Percentiles rank a stretch among this genome's conserved stretches.
Conservation (phyloP, 1,284 basidiomycete species). For the Heterobasidion annosum region DNA sequence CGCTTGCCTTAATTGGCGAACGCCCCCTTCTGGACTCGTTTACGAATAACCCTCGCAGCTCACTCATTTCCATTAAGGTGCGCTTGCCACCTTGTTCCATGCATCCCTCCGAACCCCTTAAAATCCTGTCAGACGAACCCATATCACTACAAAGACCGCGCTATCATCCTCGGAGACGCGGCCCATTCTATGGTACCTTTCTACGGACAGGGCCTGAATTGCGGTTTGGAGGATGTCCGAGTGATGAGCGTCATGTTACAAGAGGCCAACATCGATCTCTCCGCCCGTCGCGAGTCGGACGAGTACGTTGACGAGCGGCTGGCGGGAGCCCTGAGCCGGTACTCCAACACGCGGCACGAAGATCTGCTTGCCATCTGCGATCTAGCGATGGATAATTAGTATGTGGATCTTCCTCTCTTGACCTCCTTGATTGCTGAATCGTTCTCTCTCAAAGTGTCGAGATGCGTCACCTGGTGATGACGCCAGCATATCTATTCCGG, state of each 20-base stretch:
- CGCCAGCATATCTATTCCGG: slow-evolving; percentile 71
- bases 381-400: slow-evolving; percentile 96
- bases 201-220: slow-evolving; percentile 97
- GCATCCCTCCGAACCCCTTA: neutral
- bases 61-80: slow-evolving; percentile 89
- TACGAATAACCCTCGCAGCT: slow-evolving; percentile 75
- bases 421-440: neutral
- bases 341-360: slow-evolving; percentile 75
- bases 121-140: slow-evolving; percentile 55
- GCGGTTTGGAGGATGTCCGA: slow-evolving; percentile 94
- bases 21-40: slow-evolving; percentile 72
- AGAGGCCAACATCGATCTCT: slow-evolving; percentile 49
- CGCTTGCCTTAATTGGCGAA: slow-evolving; percentile 77
- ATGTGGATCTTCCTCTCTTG: slow-evolving; percentile 25
- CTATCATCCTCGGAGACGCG: slow-evolving; percentile 86
- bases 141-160: slow-evolving; percentile 87
- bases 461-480: slow-evolving; percentile 91
- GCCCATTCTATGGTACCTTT: slow-evolving; percentile 98
- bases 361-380: slow-evolving; percentile 88
- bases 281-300: slow-evolving; percentile 21
- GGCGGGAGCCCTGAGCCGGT: slow-evolving; percentile 60
- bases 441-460: slow-evolving; percentile 53
- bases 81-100: slow-evolving; percentile 12
- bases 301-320: slow-evolving; percentile 45
- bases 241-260: slow-evolving; percentile 75